These are phyloP conservation scores for Botrytis deweyae DNA, from an alignment of 2,329 filamentous ascomycete species.

Conservation along the genomic window DNA sequence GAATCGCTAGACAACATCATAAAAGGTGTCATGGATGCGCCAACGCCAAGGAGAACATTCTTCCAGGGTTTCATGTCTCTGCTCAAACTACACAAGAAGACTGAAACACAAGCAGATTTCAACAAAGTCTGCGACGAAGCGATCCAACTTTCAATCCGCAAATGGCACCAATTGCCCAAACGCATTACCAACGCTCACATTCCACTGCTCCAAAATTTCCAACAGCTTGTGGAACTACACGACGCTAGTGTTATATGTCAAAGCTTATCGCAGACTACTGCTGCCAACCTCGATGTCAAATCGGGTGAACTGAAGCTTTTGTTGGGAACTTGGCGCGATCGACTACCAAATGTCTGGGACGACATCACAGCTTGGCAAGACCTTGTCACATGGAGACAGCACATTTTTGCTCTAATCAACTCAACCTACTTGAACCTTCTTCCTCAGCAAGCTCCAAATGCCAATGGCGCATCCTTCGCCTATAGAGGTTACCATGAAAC, in stretches of 20 bases:
- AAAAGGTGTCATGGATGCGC: slow-evolving; percentile 96
- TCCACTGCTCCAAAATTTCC: slow-evolving; percentile 93
- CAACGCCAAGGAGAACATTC: slow-evolving; percentile 89
- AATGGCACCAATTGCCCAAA: slow-evolving; percentile 97
- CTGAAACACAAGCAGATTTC: slow-evolving; percentile 78
- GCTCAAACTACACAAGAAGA: slow-evolving; percentile 88
- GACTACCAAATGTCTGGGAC: slow-evolving; percentile 96
- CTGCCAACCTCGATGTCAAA: slow-evolving; percentile 85
- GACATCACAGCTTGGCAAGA: slow-evolving; percentile 99
- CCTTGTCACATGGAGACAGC: slow-evolving; percentile 98
- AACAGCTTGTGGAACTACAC: slow-evolving; percentile 94
- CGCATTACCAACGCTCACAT: slow-evolving; percentile 94
- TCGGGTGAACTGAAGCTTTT: slow-evolving; percentile 94
- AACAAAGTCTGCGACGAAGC: slow-evolving; percentile 91
- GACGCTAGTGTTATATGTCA: slow-evolving; percentile 96
- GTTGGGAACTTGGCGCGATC: slow-evolving; percentile 91
- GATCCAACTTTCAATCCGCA: slow-evolving; percentile 93
- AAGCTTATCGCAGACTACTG: slow-evolving; percentile 81
- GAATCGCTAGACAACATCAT: slow-evolving; percentile 91
- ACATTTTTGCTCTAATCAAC: slow-evolving; percentile 98
- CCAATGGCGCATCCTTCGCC: slow-evolving; percentile 88
- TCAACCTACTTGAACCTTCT: slow-evolving; percentile 84
- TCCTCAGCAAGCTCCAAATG: slow-evolving; percentile 75
- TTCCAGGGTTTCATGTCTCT: slow-evolving; percentile 99
- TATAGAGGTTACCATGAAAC: slow-evolving; percentile 98